Base-by-base conservation (phyloP, 1,139 yeast genomes). In the Kluyveromyces marxianus region DNA sequence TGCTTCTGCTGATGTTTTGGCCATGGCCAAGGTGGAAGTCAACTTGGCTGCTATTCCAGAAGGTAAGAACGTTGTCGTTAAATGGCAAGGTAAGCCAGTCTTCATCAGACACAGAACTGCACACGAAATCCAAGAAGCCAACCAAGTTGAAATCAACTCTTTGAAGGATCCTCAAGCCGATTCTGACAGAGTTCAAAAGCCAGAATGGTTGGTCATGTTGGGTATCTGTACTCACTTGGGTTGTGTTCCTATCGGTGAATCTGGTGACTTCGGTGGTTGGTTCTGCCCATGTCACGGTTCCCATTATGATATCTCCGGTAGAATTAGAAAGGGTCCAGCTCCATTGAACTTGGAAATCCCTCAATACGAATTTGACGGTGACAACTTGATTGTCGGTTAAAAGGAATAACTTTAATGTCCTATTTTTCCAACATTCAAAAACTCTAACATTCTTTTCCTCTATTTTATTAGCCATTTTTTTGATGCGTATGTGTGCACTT, bases 201-300 rank as follows among this genome's bases (percentile, higher is more conserved):
- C 99, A 56, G 92, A 90, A 74, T 94, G 98, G 98, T 81, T 94
- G 68, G 80, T 94, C 68, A 94, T 94, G 99, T 73, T 94, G 76
- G 99, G 99, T 76, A 90, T 94, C 70, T 92, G 98, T 79, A 94
- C 99, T 60, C 99, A 94, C 71, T 82, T 94, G 77, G 99, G 99
- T 71, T 94, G 99, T 84, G 99, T 94, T 55, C 99, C 99, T 59
- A 94, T 94, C 67, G 98, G 99, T 69, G 98, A 94, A 75, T 86
- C 97, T 55, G 99, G 99, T 74, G 99, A 94, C 72, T 94, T 81
- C 63, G 97, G 97, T 69, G 98, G 98, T 68, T 94, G 98, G 98
- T 94, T 94, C 92, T 94, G 99, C 74, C 99, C 99, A 57, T 94
- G 98, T 77, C 99, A 94, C 77, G 99, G 98, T 80, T 92, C 98